Percentiles rank a stretch among this genome's conserved stretches.
Conservation (phyloP, 768 basidiomycete species). For the Suillus sp. region DNA sequence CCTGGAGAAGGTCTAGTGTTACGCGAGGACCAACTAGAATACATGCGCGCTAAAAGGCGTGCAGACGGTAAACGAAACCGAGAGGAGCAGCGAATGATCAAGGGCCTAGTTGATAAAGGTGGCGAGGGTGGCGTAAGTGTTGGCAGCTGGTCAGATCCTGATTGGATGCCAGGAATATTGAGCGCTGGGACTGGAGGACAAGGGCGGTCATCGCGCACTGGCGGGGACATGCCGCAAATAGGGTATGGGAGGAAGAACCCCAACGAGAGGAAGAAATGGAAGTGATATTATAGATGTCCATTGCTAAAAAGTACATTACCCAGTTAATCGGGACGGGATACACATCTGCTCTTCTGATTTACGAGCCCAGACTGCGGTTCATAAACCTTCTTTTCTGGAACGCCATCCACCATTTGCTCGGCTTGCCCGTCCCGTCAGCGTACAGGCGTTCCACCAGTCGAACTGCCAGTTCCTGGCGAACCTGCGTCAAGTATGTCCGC, state of each 20-base stretch:
- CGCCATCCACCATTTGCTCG: slow-evolving; percentile 99
- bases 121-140: slow-evolving; percentile 53
- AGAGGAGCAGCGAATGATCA: slow-evolving; percentile 70
- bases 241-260: slow-evolving; percentile 90
- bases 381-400: slow-evolving; percentile 98
- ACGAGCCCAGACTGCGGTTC: slow-evolving; percentile 84
- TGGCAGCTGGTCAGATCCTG: slow-evolving; percentile 93
- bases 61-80: slow-evolving; percentile 73
- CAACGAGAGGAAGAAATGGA: slow-evolving; percentile 69
- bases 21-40: slow-evolving; percentile 91
- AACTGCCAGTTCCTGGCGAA: slow-evolving; percentile 87
- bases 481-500: slow-evolving; percentile 89
- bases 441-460: slow-evolving; percentile 88
- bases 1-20: slow-evolving; percentile 82
- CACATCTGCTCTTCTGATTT: slow-evolving; percentile 22
- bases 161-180: slow-evolving; percentile 87
- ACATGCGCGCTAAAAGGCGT: slow-evolving; percentile 76
- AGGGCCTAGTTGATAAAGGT: slow-evolving; percentile 55
- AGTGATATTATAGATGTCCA: slow-evolving; percentile 25
- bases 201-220: slow-evolving; percentile 54
- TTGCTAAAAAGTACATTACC: slow-evolving; percentile 27
- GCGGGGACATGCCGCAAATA: slow-evolving; percentile 76
- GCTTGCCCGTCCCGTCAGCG: slow-evolving; percentile 89
- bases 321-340: slow-evolving; percentile 19
- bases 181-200: slow-evolving; percentile 69